A percentile compares a stretch with the other conserved stretches of the same genome.
phyloP scores from a whole-genome alignment of 1,284 basidiomycete genomes.

The Afroboletus lepidellus region DNA sequence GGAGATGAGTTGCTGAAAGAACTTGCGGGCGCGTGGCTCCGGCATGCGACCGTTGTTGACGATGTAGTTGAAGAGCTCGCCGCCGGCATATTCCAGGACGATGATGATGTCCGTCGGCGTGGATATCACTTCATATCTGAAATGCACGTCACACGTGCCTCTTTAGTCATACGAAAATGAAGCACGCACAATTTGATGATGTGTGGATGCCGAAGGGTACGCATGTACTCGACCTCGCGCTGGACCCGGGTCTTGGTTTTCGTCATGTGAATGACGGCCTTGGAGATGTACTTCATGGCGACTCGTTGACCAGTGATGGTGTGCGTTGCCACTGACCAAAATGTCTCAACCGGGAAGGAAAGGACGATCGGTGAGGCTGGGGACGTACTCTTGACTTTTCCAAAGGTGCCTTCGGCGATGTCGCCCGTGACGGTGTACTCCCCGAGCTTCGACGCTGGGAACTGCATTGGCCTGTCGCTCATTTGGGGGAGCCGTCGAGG shows the following conservation, averaged over 20 bases:
- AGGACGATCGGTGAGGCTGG: constrained; percentile 13
- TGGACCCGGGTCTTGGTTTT: constrained; percentile 92
- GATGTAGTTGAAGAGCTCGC: constrained; percentile 96
- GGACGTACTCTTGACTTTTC: constrained; percentile 92
- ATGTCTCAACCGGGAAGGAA: constrained; percentile 9
- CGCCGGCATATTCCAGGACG: constrained; percentile 90
- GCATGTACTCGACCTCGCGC: constrained; percentile 94
- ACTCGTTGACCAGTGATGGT: constrained; percentile 94
- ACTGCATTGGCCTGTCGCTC: constrained; percentile 26
- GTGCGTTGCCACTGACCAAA: constrained; percentile 63
- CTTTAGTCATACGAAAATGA: background rate
- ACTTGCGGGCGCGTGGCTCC: constrained; percentile 80
- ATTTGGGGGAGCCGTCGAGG: constrained; percentile 19
- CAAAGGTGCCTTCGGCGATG: constrained; percentile 91
- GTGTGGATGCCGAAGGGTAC: constrained; percentile 87
- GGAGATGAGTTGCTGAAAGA: constrained; percentile 96
- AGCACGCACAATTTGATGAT: constrained; percentile 90
- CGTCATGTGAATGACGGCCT: constrained; percentile 88
- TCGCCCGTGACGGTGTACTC: constrained; percentile 75
- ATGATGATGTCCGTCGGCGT: constrained; percentile 94
- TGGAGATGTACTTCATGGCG: constrained; percentile 97
- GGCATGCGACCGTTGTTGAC: constrained; percentile 86
- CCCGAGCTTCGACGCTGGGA: constrained; percentile 66
- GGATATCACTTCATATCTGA: constrained; percentile 92
- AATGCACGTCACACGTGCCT: background rate